Percentiles rank a stretch among this genome's conserved stretches.
Evolutionary conservation across 768 basidiomycete genomes (phyloP).

Genomic region (Pleurotus djamor): DNA sequence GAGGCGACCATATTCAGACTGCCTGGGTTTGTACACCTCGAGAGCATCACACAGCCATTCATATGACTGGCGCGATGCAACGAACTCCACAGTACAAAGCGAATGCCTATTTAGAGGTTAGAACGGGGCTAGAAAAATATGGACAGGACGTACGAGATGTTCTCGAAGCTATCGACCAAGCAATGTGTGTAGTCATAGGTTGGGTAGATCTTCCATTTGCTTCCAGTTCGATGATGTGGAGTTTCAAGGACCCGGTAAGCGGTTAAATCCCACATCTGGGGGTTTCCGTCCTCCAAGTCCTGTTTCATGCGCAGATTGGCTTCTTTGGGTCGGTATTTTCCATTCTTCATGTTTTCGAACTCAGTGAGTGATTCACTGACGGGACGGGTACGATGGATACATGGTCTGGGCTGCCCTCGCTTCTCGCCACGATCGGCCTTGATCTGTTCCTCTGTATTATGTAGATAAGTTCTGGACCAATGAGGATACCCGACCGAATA

Average conservation of each 20-base stretch:
- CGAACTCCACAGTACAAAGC: constrained; percentile 94
- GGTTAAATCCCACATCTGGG: constrained; percentile 99
- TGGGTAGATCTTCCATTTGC: constrained; percentile 96
- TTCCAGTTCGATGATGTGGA: constrained; percentile 89
- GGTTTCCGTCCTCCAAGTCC: constrained; percentile 88
- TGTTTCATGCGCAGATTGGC: constrained; percentile 97
- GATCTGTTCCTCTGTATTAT: constrained; percentile 81
- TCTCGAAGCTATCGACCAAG: constrained; percentile 96
- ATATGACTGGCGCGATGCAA: constrained; percentile 93
- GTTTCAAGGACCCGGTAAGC: constrained; percentile 92
- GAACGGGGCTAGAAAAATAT: constrained; percentile 5
- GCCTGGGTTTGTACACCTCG: constrained; percentile 95
- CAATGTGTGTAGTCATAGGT: constrained; percentile 99
- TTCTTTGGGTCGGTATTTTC: constrained; percentile 88
- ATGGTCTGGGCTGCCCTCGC: constrained; percentile 76
- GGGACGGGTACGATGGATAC: constrained; percentile 84
- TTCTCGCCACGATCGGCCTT: constrained; percentile 86
- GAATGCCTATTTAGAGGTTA: constrained; percentile 67
- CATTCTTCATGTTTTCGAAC: constrained; percentile 91
- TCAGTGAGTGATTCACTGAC: constrained; percentile 84
- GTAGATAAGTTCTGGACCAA: background rate
- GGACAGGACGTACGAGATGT: constrained; percentile 81
- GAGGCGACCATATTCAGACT: constrained; percentile 95
- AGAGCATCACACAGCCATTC: constrained; percentile 99
- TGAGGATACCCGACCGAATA: background rate